Conservation (phyloP, 371 early-diverging fungal species). For the Mortierella sp. region DNA sequence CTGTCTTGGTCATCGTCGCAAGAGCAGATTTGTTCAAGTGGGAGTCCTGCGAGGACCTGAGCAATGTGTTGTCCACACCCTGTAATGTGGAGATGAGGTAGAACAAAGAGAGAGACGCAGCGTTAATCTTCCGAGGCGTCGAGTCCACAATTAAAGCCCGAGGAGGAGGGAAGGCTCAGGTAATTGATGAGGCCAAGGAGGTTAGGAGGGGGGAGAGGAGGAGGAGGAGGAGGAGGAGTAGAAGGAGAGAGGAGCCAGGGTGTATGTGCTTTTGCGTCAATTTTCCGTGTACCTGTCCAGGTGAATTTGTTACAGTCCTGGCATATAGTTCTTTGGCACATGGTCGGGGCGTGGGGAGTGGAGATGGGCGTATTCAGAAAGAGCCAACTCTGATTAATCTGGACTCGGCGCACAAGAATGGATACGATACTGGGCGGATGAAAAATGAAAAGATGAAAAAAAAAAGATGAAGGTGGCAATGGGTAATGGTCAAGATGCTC, state of each 20-base stretch:
- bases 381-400: too few relatives aligned
- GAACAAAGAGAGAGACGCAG: background rate
- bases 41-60: conserved; percentile 21
- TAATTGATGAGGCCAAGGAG: too few relatives aligned
- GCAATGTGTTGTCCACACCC: conserved; percentile 37
- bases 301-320: conserved; percentile 10
- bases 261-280: background rate
- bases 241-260: background rate
- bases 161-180: too few relatives aligned
- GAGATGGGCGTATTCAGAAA: background rate
- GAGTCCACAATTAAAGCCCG: background rate
- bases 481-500: background rate
- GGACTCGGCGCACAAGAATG: too few relatives aligned
- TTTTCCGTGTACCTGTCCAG: conserved; percentile 8
- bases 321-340: conserved; percentile 12
- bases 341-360: background rate
- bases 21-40: conserved; percentile 25
- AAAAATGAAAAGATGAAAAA: background rate
- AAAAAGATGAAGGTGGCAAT: background rate
- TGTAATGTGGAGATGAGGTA: background rate
- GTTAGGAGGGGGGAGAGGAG: too few relatives aligned
- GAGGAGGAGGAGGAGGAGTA: too few relatives aligned
- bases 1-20: conserved; percentile 40
- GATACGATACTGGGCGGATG: background rate
- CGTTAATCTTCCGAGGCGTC: background rate